A percentile compares a stretch with the other conserved stretches of the same genome.
Conservation (phyloP, 345 rosid species). For the Reutealis trisperma region DNA sequence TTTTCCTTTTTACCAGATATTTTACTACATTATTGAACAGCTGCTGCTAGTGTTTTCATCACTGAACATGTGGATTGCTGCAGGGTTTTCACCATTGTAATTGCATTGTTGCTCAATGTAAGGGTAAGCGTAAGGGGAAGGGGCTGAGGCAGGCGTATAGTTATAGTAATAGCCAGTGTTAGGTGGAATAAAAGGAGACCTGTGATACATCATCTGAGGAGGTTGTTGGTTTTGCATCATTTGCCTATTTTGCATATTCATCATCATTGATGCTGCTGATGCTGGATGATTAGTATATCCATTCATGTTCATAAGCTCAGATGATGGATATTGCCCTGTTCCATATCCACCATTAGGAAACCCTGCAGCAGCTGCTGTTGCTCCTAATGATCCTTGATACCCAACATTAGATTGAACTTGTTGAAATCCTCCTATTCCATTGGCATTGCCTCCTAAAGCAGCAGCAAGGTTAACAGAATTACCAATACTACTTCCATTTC, state of each 20-base stretch:
- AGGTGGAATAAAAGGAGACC: constrained; percentile 50
- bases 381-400: constrained; percentile 33
- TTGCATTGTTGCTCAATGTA: constrained; percentile 38
- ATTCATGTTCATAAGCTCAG: constrained; percentile 49
- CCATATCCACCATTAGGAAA: constrained; percentile 34
- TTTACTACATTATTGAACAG: constrained; percentile 53
- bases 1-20: not conserved
- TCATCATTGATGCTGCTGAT: constrained; percentile 41
- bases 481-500: constrained; percentile 23
- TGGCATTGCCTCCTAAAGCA: constrained; percentile 35
- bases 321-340: constrained; percentile 39
- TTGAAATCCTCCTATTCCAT: constrained; percentile 36
- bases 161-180: constrained; percentile 63
- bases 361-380: constrained; percentile 9
- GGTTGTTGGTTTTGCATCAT: constrained; percentile 45
- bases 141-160: constrained; percentile 24
- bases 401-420: constrained; percentile 37
- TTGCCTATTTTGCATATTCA: constrained; percentile 54
- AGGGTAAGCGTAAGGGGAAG: constrained; percentile 30
- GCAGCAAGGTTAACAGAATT: constrained; percentile 23
- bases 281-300: constrained; percentile 31
- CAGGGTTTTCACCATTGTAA: constrained; percentile 31
- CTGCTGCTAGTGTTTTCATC: constrained; percentile 48
- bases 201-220: constrained; percentile 61
- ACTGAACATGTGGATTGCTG: constrained; percentile 43